These are phyloP conservation scores for Musa itinerans DNA, from an alignment of 176 grass and related monocot genomes.

Conservation along the genomic window DNA sequence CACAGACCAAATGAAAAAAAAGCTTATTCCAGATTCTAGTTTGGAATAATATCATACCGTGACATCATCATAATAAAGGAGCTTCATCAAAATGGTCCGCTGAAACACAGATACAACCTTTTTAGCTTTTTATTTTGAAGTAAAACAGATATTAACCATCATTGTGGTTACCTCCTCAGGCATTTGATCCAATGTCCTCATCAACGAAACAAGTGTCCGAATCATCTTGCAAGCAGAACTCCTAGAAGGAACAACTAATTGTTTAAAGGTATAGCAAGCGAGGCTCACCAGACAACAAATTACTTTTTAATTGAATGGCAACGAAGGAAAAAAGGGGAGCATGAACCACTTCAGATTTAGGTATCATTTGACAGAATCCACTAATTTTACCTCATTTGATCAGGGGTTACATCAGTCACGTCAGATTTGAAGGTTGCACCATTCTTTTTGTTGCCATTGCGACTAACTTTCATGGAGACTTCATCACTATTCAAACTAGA, in stretches of 20 bases:
- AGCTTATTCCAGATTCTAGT: conserved; percentile 15
- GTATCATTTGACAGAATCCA: neutral
- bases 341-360: neutral
- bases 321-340: neutral
- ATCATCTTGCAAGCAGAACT: conserved; percentile 98
- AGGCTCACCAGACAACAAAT: neutral
- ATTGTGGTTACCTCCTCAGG: conserved; percentile 59
- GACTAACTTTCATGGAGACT: conserved; percentile 81
- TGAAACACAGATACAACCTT: conserved; percentile 30
- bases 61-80: conserved; percentile 80
- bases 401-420: conserved; percentile 66
- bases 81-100: conserved; percentile 96
- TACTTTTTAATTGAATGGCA: neutral
- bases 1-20: neutral
- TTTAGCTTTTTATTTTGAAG: conserved; percentile 13
- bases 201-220: conserved; percentile 87
- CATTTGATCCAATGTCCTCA: conserved; percentile 98
- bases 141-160: conserved; percentile 7
- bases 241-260: conserved; percentile 29
- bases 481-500: conserved; percentile 49
- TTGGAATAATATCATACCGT: conserved; percentile 45
- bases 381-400: conserved; percentile 74
- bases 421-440: conserved; percentile 62
- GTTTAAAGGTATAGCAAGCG: neutral
- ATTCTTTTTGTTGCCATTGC: conserved; percentile 76